phyloP scores from a whole-genome alignment of 225 moss, liverwort and hornwort species.

The Polytrichum commune region DNA sequence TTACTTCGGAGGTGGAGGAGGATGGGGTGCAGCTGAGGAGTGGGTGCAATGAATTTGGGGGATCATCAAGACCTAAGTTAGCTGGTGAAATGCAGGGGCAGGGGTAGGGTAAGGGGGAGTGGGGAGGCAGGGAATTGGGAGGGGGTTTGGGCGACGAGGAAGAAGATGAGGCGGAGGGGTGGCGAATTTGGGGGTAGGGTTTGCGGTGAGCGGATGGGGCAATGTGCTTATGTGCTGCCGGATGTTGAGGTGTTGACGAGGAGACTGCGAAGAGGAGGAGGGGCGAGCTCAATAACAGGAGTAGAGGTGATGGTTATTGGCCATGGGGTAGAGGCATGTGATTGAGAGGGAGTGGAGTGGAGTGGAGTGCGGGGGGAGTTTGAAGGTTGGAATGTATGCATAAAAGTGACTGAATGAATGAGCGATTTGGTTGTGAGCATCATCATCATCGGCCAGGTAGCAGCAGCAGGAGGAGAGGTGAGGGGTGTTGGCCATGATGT shows the following conservation, averaged over 20 bases:
- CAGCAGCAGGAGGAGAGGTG: too few species aligned
- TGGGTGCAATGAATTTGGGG: too few species aligned
- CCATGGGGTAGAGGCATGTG: background rate
- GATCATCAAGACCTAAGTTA: too few species aligned
- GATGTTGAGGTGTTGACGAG: background rate
- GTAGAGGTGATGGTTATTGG: background rate
- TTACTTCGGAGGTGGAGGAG: too few species aligned
- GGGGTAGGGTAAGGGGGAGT: background rate
- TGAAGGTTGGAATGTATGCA: background rate
- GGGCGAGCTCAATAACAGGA: background rate
- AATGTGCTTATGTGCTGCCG: slow-evolving; percentile 1
- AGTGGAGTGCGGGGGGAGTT: background rate
- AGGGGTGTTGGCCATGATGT: too few species aligned
- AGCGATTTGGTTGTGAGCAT: too few species aligned
- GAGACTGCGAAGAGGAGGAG: background rate
- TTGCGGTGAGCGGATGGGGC: background rate
- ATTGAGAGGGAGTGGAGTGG: background rate
- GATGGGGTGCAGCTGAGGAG: too few species aligned
- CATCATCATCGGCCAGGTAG: too few species aligned
- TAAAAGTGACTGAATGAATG: too few species aligned
- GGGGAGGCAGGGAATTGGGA: background rate
- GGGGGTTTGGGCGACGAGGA: background rate
- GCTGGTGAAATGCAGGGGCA: background rate
- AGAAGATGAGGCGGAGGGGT: slow-evolving; percentile 9
- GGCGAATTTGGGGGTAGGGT: slow-evolving; percentile 4